phyloP scores from a whole-genome alignment of 176 grass and related monocot species.

The Aegilops longissima region DNA sequence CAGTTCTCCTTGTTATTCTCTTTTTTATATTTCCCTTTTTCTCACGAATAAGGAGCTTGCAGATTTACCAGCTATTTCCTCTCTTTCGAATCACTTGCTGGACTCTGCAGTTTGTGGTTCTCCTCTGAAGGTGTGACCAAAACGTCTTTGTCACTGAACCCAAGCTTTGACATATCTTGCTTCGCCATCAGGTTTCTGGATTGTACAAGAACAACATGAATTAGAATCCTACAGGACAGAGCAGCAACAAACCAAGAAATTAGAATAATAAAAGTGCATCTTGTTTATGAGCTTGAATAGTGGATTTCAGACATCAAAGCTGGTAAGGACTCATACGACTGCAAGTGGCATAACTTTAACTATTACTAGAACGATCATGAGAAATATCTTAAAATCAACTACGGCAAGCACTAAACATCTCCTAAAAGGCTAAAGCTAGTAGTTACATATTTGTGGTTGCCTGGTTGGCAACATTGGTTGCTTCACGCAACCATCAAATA shows the following conservation, averaged over 20 bases:
- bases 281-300: conserved; percentile 9
- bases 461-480: conserved; percentile 4
- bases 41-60: neutral
- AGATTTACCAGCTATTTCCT: conserved; percentile 33
- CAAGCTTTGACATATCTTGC: conserved; percentile 76
- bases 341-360: neutral
- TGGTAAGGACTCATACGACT: neutral
- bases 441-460: neutral
- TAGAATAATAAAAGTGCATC: neutral
- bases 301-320: neutral
- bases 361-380: neutral
- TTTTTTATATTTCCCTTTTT: neutral
- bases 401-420: neutral
- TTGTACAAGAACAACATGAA: neutral
- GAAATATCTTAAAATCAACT: neutral
- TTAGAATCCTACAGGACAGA: neutral
- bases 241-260: neutral
- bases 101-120: conserved; percentile 9
- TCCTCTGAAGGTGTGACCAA: conserved; percentile 8
- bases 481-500: conserved; percentile 26
- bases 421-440: neutral
- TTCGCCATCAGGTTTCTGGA: conserved; percentile 82
- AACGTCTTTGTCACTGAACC: conserved; percentile 40
- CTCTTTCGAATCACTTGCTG: conserved; percentile 4
- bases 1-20: neutral